phyloP scores from a whole-genome alignment of 208 protist genomes.

The Leishmania aethiopica region DNA sequence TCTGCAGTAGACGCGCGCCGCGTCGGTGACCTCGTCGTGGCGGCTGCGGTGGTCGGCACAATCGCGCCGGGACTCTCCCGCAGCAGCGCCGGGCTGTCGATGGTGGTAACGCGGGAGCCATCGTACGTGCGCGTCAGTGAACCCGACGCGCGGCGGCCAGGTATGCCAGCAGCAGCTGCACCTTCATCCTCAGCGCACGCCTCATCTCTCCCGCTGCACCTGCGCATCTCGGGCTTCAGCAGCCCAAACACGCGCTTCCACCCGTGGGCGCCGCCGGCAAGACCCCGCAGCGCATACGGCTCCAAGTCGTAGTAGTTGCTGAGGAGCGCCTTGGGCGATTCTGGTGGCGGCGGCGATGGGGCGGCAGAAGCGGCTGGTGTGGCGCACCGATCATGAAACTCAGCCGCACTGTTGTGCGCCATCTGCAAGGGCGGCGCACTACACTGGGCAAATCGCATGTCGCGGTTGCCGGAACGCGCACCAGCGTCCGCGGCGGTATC shows the following conservation, averaged over 20 bases:
- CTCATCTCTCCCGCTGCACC: neutral
- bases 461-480: neutral
- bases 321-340: conserved; percentile 7
- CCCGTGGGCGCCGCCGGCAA: conserved; percentile 43
- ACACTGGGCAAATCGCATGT: too few species aligned
- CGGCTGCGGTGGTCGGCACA: neutral
- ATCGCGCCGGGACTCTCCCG: neutral
- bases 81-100: conserved; percentile 4
- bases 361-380: neutral
- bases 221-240: conserved; percentile 11
- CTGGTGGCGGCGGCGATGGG: conserved; percentile 1
- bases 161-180: neutral
- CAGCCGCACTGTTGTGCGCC: neutral
- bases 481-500: neutral
- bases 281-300: conserved; percentile 24
- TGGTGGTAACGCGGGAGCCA: neutral
- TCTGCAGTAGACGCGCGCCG: neutral
- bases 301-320: conserved; percentile 32
- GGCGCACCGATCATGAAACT: neutral
- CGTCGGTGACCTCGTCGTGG: neutral
- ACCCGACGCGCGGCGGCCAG: neutral
- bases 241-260: conserved; percentile 49
- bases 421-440: neutral
- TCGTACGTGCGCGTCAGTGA: conserved; percentile 32
- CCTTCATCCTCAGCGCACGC: neutral